Evolutionary conservation across 2,329 filamentous ascomycete species (phyloP).

Genomic region (Talaromyces sp.): DNA sequence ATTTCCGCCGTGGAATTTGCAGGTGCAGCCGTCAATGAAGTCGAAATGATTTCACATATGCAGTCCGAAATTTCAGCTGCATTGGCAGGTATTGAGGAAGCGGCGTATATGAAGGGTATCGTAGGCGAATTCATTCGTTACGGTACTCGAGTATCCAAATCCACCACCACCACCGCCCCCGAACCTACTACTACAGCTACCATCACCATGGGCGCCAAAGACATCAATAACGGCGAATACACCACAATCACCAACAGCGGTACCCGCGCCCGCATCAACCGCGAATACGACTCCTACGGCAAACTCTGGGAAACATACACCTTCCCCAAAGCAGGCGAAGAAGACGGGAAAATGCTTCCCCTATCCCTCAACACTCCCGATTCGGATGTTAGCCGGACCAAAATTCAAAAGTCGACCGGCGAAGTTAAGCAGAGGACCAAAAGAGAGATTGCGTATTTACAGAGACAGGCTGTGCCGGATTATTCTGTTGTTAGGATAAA

Average conservation of each 20-base stretch:
- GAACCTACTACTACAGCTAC: slow-evolving; percentile 13
- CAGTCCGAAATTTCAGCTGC: slow-evolving; percentile 46
- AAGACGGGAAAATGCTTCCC: slow-evolving; percentile 54
- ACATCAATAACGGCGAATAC: slow-evolving; percentile 36
- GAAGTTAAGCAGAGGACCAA: slow-evolving; percentile 64
- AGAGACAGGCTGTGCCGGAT: slow-evolving; percentile 71
- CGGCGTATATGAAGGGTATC: slow-evolving; percentile 44
- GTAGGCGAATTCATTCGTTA: slow-evolving; percentile 44
- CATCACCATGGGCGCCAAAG: slow-evolving; percentile 32
- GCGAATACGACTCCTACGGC: slow-evolving; percentile 14
- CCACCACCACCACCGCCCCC: slow-evolving; percentile 10
- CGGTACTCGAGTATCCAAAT: slow-evolving; percentile 11
- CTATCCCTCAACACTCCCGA: slow-evolving; percentile 61
- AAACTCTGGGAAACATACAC: slow-evolving; percentile 15
- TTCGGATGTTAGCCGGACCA: slow-evolving; percentile 38
- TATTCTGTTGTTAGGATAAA: slow-evolving; percentile 78
- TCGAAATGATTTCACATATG: slow-evolving; percentile 44
- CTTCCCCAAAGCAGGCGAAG: slow-evolving; percentile 28
- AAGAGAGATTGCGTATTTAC: slow-evolving; percentile 70
- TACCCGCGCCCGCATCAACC: slow-evolving; percentile 6
- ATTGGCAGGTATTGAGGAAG: slow-evolving; percentile 45
- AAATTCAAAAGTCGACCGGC: slow-evolving; percentile 58
- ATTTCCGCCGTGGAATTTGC: slow-evolving; percentile 35
- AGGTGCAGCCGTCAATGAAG: slow-evolving; percentile 33
- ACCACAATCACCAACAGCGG: slow-evolving; percentile 25